A percentile compares a stretch with the other conserved stretches of the same genome.
phyloP scores from a whole-genome alignment of 148 eudicot species.

The Talinum fruticosum region DNA sequence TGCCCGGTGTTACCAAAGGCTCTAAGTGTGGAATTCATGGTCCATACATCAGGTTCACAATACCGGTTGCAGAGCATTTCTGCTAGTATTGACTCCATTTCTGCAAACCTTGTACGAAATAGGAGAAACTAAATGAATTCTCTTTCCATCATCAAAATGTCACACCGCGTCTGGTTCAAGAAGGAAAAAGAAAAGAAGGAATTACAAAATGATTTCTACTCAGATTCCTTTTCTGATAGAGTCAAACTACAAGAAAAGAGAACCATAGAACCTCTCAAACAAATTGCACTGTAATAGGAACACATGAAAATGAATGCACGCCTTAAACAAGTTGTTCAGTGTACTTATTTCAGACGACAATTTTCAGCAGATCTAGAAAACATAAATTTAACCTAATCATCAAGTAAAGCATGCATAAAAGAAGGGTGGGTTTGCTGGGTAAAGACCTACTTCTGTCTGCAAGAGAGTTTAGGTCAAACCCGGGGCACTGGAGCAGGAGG shows the following conservation, averaged over 20 bases:
- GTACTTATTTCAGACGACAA: neutral
- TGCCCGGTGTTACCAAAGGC: conserved; percentile 89
- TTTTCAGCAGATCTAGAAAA: neutral
- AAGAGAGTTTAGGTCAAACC: no score
- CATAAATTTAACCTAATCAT: no score
- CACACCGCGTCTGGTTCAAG: conserved; percentile 25
- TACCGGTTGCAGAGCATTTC: conserved; percentile 64
- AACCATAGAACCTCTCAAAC: neutral
- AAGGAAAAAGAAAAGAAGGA: conserved; percentile 12
- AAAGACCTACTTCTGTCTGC: no score
- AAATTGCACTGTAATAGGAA: neutral
- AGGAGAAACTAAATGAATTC: conserved; percentile 33
- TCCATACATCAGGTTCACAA: conserved; percentile 87
- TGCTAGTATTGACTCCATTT: conserved; percentile 79
- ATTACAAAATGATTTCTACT: conserved; percentile 17
- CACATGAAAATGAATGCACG: neutral
- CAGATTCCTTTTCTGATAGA: neutral
- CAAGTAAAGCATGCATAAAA: no score
- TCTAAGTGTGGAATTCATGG: conserved; percentile 87
- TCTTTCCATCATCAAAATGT: conserved; percentile 23
- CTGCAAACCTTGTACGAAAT: conserved; percentile 54
- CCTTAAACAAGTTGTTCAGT: neutral
- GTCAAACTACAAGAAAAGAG: neutral
- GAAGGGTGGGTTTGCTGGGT: no score
- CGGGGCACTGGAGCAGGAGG: no score